Evolutionary conservation across 73 alveolate genomes (phyloP), one percentile per base, ranked within the genome.

Genomic region (Uronychia setigera): DNA sequence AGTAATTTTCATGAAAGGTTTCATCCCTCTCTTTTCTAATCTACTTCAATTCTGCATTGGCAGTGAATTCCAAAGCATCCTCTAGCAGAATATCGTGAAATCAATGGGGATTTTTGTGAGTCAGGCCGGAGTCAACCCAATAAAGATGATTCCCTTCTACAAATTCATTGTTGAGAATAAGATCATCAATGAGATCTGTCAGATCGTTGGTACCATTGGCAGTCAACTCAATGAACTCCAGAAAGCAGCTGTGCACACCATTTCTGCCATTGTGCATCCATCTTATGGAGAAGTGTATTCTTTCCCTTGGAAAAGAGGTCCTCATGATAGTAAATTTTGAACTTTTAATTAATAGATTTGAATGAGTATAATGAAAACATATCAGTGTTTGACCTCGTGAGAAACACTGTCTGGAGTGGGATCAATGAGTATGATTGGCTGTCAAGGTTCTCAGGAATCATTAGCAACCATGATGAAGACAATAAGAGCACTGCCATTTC

Each of bases 221-320:
- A 82, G 87, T 93, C 59, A 58, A 83, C 83, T 83, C 85, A 86
- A 94, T 58, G 87, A 87, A 26, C 80, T 93, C 59, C 97, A 91
- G 80, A 93, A 95, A 78, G 95, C 89, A 59, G 97, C 91, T 28
- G 84, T 94, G 60, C 93, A 98, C 83, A 96, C 96, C 25, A 58
- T 97, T 33, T 93, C 98, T 5, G 95, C 97, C 34, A 80, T 92
- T 58, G 88, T 98, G 74, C 98, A 98, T 88, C 99, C 99, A 33
- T 84, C 85, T 80, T 91, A 96, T 88, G 99, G 99, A 79, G 99
- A 98, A 74, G 95, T 95, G 29, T 96, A 96, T 80, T 78, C 95
- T 29, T 98, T 97, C 93, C 99, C 99, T 29, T 98, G 99, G 99
- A 96, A 96, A 79, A 82, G 97, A 74, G 96, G 96, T 26, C 93